Evolutionary conservation across 176 grass and related monocot species (phyloP).

Genomic region (Alopecurus myosuroides): DNA sequence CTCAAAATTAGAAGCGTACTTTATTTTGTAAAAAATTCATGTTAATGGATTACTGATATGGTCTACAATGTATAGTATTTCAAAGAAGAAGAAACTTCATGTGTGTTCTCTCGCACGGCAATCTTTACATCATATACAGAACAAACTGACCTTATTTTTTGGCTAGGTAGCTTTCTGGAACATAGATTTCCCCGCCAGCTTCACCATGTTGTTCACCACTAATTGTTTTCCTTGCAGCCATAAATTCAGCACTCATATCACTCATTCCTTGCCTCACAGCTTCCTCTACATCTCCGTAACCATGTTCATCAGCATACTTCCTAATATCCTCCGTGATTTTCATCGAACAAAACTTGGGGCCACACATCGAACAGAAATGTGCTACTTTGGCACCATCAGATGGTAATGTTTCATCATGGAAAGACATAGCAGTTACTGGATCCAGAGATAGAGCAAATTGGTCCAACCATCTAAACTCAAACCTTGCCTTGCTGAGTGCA

Average conservation of each 20-base stretch:
- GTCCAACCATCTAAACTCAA: slow-evolving; percentile 99
- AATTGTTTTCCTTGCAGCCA: slow-evolving; percentile 77
- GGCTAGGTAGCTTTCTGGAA: slow-evolving; percentile 73
- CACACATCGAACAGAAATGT: slow-evolving; percentile 99
- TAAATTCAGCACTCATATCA: slow-evolving; percentile 91
- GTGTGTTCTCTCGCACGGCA: background rate
- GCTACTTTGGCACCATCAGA: slow-evolving; percentile 96
- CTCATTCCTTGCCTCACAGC: slow-evolving; percentile 86
- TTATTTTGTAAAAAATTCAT: background rate
- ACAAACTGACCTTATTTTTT: slow-evolving; percentile 55
- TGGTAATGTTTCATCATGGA: slow-evolving; percentile 96
- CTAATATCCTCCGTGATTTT: slow-evolving; percentile 98
- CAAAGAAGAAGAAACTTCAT: background rate
- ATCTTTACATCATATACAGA: slow-evolving; percentile 25
- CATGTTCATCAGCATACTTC: slow-evolving; percentile 93
- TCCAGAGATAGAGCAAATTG: slow-evolving; percentile 94
- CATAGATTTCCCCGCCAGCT: slow-evolving; percentile 94
- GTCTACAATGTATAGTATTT: background rate
- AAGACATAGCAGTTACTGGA: slow-evolving; percentile 93
- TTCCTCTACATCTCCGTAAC: slow-evolving; percentile 86
- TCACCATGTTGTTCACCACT: slow-evolving; percentile 97
- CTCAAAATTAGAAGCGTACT: background rate
- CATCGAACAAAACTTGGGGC: slow-evolving; percentile 98
- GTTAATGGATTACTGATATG: background rate
- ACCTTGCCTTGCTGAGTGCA: slow-evolving; percentile 89